A percentile compares a stretch with the other conserved stretches of the same genome.
These are phyloP conservation scores for Tinospora cordifolia DNA, from an alignment of 164 flowering plant species.

Conservation along the genomic window DNA sequence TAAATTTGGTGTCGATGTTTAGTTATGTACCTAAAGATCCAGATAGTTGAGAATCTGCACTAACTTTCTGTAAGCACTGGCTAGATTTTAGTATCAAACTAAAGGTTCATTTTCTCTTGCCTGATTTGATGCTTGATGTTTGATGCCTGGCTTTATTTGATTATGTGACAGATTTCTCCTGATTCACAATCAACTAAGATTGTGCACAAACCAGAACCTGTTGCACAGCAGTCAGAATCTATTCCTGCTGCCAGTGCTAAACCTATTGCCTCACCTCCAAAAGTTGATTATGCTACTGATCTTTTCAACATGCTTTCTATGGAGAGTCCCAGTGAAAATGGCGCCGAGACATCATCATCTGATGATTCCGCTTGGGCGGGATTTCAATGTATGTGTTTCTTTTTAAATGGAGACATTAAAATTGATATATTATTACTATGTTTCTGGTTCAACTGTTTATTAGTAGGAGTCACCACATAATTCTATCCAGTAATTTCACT, in stretches of 20 bases:
- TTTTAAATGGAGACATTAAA: neutral
- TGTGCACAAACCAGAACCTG: constrained; percentile 34
- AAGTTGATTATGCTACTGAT: constrained; percentile 77
- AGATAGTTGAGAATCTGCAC: neutral
- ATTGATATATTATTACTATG: neutral
- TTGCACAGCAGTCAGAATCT: constrained; percentile 25
- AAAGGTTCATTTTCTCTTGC: neutral
- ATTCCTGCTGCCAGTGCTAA: constrained; percentile 27
- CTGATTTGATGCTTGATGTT: neutral
- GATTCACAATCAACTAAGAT: constrained; percentile 33
- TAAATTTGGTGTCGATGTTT: constrained; percentile 17
- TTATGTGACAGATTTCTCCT: constrained; percentile 32
- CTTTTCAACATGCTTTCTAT: constrained; percentile 85
- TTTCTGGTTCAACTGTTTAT: neutral
- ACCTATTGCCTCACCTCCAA: constrained; percentile 41
- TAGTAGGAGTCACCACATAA: neutral
- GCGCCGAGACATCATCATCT: constrained; percentile 38
- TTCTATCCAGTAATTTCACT: neutral
- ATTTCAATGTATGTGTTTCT: constrained; percentile 64
- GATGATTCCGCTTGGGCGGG: constrained; percentile 88
- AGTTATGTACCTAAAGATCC: neutral
- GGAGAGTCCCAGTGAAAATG: constrained; percentile 59
- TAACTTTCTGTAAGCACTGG: too few species aligned
- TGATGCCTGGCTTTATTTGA: constrained; percentile 7
- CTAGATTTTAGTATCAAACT: neutral